A percentile compares a stretch with the other conserved stretches of the same genome.
Evolutionary conservation across 495 filamentous ascomycete species (phyloP).

Genomic region (Xylaria venustula): DNA sequence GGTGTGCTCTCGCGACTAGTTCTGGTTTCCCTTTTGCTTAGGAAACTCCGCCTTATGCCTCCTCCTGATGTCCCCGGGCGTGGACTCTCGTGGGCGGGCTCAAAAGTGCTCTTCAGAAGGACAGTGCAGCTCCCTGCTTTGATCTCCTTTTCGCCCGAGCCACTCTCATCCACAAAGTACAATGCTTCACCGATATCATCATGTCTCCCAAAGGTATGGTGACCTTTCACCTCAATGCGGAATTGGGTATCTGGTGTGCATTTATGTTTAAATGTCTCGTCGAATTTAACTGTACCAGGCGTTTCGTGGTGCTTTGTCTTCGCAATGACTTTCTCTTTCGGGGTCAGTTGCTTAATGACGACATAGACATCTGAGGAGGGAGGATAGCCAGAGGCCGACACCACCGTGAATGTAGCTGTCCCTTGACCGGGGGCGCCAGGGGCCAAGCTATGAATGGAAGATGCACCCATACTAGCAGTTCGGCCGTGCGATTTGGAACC

Average conservation of each 20-base stretch:
- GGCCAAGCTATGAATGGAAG: slow-evolving; percentile 57
- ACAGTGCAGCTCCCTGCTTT: slow-evolving; percentile 67
- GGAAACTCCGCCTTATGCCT: slow-evolving; percentile 50
- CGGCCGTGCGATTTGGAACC: slow-evolving; percentile 56
- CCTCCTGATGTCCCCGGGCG: slow-evolving; percentile 45
- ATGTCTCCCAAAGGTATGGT: slow-evolving; percentile 79
- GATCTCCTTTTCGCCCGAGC: slow-evolving; percentile 72
- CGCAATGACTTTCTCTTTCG: slow-evolving; percentile 74
- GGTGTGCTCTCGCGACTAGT: slow-evolving; percentile 37
- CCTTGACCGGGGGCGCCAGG: slow-evolving; percentile 61
- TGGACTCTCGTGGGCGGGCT: slow-evolving; percentile 33
- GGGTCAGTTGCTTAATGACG: slow-evolving; percentile 60
- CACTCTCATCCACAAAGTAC: slow-evolving; percentile 89
- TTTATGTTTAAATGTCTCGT: slow-evolving; percentile 74
- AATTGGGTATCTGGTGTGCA: slow-evolving; percentile 85
- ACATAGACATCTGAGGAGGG: slow-evolving; percentile 78
- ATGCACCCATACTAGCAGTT: slow-evolving; percentile 64
- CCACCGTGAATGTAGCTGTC: slow-evolving; percentile 74
- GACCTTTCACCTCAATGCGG: slow-evolving; percentile 77
- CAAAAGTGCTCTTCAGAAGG: slow-evolving; percentile 64
- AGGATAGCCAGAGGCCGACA: slow-evolving; percentile 78
- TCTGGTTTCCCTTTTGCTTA: slow-evolving; percentile 40
- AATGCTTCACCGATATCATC: slow-evolving; percentile 74
- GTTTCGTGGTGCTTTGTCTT: slow-evolving; percentile 85
- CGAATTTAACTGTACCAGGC: slow-evolving; percentile 57